phyloP scores from a whole-genome alignment of 495 filamentous ascomycete genomes.

The Letharia columbiana region DNA sequence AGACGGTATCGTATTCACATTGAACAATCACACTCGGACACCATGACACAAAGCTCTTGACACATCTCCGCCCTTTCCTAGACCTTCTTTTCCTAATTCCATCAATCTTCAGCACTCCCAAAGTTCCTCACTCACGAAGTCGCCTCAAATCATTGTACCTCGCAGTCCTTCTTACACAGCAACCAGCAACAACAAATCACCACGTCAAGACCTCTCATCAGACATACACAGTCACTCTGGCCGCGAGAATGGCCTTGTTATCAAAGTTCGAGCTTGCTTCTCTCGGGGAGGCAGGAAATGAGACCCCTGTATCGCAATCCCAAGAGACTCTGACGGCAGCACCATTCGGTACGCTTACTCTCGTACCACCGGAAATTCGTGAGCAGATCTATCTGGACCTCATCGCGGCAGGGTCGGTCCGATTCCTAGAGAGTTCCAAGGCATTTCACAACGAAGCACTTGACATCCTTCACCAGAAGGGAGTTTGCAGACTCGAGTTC shows the following conservation, averaged over 20 bases:
- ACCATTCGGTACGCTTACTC: background rate
- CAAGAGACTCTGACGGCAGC: background rate
- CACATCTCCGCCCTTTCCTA: too few relatives aligned
- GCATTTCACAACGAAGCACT: background rate
- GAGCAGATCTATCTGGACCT: background rate
- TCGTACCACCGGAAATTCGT: background rate
- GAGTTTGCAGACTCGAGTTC: background rate
- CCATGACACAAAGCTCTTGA: too few relatives aligned
- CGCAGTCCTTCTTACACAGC: too few relatives aligned
- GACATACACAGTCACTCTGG: too few relatives aligned
- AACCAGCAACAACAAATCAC: too few relatives aligned
- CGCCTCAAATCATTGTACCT: too few relatives aligned
- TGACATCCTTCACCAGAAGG: background rate
- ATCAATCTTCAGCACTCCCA: too few relatives aligned
- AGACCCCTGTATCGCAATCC: background rate
- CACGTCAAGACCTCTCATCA: too few relatives aligned
- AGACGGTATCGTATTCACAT: too few relatives aligned
- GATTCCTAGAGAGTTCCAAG: background rate
- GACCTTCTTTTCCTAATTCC: too few relatives aligned
- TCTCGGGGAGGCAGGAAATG: background rate
- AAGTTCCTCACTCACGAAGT: too few relatives aligned
- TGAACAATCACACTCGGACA: too few relatives aligned
- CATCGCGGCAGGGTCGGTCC: background rate
- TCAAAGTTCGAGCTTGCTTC: background rate
- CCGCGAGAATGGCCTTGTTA: background rate